Base-by-base conservation (phyloP, 352 stramenopile genomes). In the Stephanocyclus meneghinianus region DNA sequence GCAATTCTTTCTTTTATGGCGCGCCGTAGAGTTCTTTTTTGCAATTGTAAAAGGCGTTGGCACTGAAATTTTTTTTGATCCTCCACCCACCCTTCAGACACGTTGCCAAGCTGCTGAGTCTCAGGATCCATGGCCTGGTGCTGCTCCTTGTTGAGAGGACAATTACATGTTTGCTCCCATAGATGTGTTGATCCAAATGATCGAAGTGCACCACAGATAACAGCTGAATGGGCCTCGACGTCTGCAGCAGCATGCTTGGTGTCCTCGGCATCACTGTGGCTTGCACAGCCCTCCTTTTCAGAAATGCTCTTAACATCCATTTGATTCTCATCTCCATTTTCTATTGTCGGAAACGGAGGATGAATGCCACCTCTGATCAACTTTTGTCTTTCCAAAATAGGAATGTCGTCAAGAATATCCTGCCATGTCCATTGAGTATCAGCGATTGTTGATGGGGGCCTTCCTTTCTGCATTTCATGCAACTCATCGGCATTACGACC, bases 81-180 rank as follows among this genome's bases (percentile, higher is more conserved):
- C 55, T 71, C 61, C 48, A 3, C 45, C 15, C 15, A 13, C 30
- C 30, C 11, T 30, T 10, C 18, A 18, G 21, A 15, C 11, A 32
- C 26, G 15, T 67, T 50, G 11, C 13, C n/a, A 50, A 29, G 6
- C 2, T 32, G 11, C 2, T 15, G 30, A 13, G 10, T 57, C 35
- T 65, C 26, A 48, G 40, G 6, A 10, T 62, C 37, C 0, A 44
- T 65, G 26, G 21, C 1, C 10, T 60, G 16, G 16, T 59, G 18
- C 1, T 63, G 35, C 29, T 32, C n/a, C 1, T 62, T 45, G 10
- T 47, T 53, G 30, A 32, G 18, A 11, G 50, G 16, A 35, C 56
- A 9, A 65, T 68, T 47, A 1, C 48, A 45, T 51, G 73, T 81
- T 72, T 81, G 74, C 16, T 81, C 74, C 67, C 67, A 81, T 21